Conservation (phyloP, 176 grass and related monocot species). For the Melocanna baccifera region DNA sequence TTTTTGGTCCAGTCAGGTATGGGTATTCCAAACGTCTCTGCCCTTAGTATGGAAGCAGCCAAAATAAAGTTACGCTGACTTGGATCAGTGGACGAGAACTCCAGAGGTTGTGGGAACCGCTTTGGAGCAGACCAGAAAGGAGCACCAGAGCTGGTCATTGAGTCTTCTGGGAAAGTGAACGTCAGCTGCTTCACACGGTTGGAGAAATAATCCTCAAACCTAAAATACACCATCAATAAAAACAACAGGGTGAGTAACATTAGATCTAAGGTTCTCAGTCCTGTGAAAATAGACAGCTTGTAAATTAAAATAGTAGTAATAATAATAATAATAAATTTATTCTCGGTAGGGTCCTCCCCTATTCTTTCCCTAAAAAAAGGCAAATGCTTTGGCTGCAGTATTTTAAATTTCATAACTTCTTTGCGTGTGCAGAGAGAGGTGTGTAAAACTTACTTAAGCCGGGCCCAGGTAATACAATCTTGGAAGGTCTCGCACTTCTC, state of each 20-base stretch:
- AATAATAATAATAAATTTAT: too few relatives aligned
- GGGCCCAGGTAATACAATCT: too few relatives aligned
- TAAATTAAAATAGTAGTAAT: too few relatives aligned
- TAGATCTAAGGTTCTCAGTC: background rate
- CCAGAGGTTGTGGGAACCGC: constrained; percentile 74
- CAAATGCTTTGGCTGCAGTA: too few relatives aligned
- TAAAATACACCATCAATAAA: constrained; percentile 30
- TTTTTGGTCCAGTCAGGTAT: constrained; percentile 71
- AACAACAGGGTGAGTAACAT: constrained; percentile 15
- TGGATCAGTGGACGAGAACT: constrained; percentile 60
- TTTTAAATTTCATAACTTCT: background rate
- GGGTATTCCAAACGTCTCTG: constrained; percentile 72
- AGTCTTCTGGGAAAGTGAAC: constrained; percentile 85
- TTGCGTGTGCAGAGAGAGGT: too few relatives aligned
- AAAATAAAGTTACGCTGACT: constrained; percentile 63
- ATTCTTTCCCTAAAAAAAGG: background rate
- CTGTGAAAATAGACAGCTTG: background rate
- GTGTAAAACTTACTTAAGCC: too few relatives aligned
- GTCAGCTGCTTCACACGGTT: constrained; percentile 86
- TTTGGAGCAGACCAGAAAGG: constrained; percentile 96
- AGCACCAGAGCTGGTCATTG: constrained; percentile 70
- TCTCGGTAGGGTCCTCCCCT: too few relatives aligned
- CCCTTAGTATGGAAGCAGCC: constrained; percentile 74
- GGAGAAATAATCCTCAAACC: constrained; percentile 94
- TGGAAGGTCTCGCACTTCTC: too few relatives aligned